Evolutionary conservation across 1,284 basidiomycete species (phyloP).

Genomic region (Rhodotorula sp.): DNA sequence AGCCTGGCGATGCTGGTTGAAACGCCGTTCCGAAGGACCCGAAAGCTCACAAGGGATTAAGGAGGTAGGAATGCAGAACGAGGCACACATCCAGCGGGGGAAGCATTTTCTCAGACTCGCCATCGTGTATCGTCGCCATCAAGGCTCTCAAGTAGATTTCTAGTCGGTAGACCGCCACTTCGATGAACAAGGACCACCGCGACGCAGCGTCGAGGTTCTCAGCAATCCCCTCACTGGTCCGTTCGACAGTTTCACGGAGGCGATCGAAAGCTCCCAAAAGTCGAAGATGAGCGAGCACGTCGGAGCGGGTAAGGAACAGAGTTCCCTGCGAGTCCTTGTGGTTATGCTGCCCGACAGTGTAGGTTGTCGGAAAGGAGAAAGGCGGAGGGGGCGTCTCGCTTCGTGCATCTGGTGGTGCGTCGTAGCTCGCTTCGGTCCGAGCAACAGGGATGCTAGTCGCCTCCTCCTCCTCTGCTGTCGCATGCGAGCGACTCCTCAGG

Average conservation of each 20-base stretch:
- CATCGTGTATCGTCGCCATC: not conserved
- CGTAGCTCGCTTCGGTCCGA: not conserved
- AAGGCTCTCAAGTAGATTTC: not conserved
- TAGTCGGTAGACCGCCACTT: slow-evolving; percentile 12
- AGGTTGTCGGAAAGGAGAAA: slow-evolving; percentile 5
- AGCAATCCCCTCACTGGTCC: not conserved
- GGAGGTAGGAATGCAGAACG: slow-evolving; percentile 4
- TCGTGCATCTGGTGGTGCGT: not conserved
- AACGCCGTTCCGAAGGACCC: too few species aligned
- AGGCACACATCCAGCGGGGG: slow-evolving; percentile 16
- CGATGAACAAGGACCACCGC: slow-evolving; percentile 12
- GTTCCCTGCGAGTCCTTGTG: not conserved
- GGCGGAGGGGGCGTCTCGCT: not conserved
- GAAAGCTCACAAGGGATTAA: slow-evolving; percentile 8
- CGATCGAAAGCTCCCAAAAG: slow-evolving; percentile 13
- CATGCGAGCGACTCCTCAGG: too few species aligned
- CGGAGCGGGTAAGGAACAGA: not conserved
- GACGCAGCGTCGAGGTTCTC: slow-evolving; percentile 6
- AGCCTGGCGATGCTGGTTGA: not conserved
- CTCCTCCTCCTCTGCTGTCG: too few species aligned
- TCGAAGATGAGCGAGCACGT: slow-evolving; percentile 5
- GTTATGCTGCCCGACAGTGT: not conserved
- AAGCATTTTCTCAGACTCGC: not conserved
- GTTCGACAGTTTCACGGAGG: slow-evolving; percentile 5
- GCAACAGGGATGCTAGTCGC: too few species aligned